Evolutionary conservation across 1,284 basidiomycete genomes (phyloP), one percentile per base, ranked within the genome.

Genomic region (Puccinia novopanici): DNA sequence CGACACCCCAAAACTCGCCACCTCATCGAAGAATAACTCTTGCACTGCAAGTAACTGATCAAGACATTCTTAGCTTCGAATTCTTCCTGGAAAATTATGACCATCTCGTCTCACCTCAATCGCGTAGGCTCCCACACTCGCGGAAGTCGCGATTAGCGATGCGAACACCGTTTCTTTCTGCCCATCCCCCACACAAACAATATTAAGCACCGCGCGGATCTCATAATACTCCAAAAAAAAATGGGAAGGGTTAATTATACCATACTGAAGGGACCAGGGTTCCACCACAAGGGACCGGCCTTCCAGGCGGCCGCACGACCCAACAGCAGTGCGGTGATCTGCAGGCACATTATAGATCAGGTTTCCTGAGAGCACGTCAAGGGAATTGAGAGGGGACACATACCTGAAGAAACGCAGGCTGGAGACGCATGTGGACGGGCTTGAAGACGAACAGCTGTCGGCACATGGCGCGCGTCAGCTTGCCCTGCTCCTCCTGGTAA

Each of bases 381-480:
- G 24, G 24, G 15, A 34, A 12, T 15, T 63, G 54, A 17, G 15
- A 68, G 54, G 22, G 27, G 40, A 37, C 17, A 42, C 76, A 59
- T 37, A 79, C 77, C 52, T 80, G 78, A 17, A 80, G 40, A 45
- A 74, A 80, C 0, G 72, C 42, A 17, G 78, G 71, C 24, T 80
- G 78, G 15, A 80, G 30, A 55, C 63, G 78, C 70, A 80, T 34
- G 50, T 74, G 70, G 42, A 80, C 61, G 2, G 78, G 78, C 52
- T 80, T 80, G 61, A 80, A 80, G 37, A 74, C 37, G 71, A 80
- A 80, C 15, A 80, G 50, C 78, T 80, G 54, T 34, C 34, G 34
- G 34, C 4, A 34, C 34, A 34, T 34, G 34, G 34, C 34, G 34
- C n/a, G n/a, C 52, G 8, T 55, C 52, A 22, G 22, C 22, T 55